Evolutionary conservation across 192 early-diverging fungal genomes (phyloP).

Genomic region (Coemansia pectinata): DNA sequence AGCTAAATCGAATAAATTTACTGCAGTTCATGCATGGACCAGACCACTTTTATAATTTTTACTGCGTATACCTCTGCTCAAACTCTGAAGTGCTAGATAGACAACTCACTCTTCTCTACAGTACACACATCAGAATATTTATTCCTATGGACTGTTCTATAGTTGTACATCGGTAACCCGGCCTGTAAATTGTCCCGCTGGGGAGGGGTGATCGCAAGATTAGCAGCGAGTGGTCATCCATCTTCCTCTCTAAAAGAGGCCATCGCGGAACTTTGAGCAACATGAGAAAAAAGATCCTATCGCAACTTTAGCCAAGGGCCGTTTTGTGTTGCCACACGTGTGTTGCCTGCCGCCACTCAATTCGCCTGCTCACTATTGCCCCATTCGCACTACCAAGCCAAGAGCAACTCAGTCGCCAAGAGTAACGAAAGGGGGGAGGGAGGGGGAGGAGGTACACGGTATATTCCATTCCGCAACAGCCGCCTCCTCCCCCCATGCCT

Average conservation of each 20-base stretch:
- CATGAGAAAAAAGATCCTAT: background rate
- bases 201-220: background rate
- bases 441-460: background rate
- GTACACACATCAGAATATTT: background rate
- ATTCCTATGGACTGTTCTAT: background rate
- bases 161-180: background rate
- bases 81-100: background rate
- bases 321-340: conserved; percentile 1
- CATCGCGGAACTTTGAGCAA: background rate
- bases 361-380: background rate
- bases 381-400: background rate
- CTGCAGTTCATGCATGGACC: background rate
- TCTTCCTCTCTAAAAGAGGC: background rate
- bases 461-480: background rate
- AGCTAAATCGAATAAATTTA: background rate
- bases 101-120: background rate
- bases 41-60: background rate
- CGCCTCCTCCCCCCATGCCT: background rate
- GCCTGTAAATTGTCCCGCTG: background rate
- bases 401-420: background rate
- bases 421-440: background rate
- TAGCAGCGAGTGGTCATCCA: background rate
- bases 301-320: background rate
- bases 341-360: background rate
- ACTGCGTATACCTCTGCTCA: background rate